Conservation (phyloP, 1,284 basidiomycete genomes). For the Coniophora puteana region DNA sequence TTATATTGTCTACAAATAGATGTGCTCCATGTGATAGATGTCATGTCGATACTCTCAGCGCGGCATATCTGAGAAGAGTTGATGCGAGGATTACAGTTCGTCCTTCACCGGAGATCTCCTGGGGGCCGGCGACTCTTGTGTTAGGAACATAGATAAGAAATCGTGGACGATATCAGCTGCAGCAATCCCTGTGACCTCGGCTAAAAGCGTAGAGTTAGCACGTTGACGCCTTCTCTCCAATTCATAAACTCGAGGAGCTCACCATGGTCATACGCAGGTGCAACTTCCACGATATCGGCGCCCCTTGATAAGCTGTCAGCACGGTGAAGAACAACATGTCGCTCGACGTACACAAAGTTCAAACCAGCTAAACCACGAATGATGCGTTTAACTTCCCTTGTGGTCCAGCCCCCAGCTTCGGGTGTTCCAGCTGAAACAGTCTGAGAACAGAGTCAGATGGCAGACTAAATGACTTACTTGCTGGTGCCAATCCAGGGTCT, state of each 20-base stretch:
- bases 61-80: background rate
- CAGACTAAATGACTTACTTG: conserved; percentile 58
- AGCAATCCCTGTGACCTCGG: conserved; percentile 57
- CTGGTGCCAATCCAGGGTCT: conserved; percentile 79
- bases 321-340: conserved; percentile 2
- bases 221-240: too few species aligned
- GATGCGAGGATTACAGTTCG: conserved; percentile 16
- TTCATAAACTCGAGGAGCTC: conserved; percentile 7
- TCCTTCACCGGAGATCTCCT: conserved; percentile 16
- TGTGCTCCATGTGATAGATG: background rate
- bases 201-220: too few species aligned
- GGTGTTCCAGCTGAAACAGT: conserved; percentile 69
- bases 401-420: conserved; percentile 80
- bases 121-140: conserved; percentile 22
- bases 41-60: too few species aligned
- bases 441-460: conserved; percentile 7
- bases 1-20: conserved; percentile 1
- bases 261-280: conserved; percentile 67
- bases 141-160: conserved; percentile 52
- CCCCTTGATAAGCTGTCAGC: conserved; percentile 37
- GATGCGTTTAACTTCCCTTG: conserved; percentile 77
- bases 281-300: conserved; percentile 73
- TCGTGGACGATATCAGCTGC: conserved; percentile 64
- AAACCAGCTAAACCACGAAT: conserved; percentile 72
- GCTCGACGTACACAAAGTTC: conserved; percentile 64